Evolutionary conservation across 164 flowering plant species (phyloP), one percentile per base, ranked within the genome.

Genomic region (Magnolia kwangsiensis): DNA sequence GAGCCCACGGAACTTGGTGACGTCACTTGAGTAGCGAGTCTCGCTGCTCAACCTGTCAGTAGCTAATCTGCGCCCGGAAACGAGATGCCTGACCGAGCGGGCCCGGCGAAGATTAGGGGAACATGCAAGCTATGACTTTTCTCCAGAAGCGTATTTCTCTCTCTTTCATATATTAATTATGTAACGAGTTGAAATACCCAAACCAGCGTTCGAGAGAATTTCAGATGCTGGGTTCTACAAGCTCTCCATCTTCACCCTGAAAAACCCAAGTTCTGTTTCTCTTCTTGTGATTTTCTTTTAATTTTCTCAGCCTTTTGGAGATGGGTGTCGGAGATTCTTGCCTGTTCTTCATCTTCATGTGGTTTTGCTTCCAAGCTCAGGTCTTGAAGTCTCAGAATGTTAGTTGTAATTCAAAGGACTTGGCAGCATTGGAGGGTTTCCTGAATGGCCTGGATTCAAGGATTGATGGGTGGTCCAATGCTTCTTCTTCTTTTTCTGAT

Each of bases 361-460:
- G 13, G 13, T 58, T 78, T 23, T 68, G 61, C 24, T 74, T 59
- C 45, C 80, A 68, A 67, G 18, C 50, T 18, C 67, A 73, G 50
- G 50, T 78, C 59, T 61, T 63, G 63, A 67, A 66, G 31, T 75
- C 78, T 59, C 58, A 29, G 72, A 75, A 75, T 55, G 19, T 14
- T 45, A 64, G 63, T 72, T 79, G 81, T 51, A 20, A 64, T 31
- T 64, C 81, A 0, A 69, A 67, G 13, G 84, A 82, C 74, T 55
- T 82, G 20, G 63, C 2, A 7, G 82, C 84, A 7, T 67, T 79
- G 72, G 20, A 45, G 23, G 66, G 61, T 72, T 82, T 82, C 51
- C 20, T 74, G 18, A 21, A 8, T 7, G 69, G 63, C 20, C 14
- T 77, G 51, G 79, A 73, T 2, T 65, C 77, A 58, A 63, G 72